Evolutionary conservation across 2,329 filamentous ascomycete genomes (phyloP).

Genomic region (Sarocladium brachiariae): DNA sequence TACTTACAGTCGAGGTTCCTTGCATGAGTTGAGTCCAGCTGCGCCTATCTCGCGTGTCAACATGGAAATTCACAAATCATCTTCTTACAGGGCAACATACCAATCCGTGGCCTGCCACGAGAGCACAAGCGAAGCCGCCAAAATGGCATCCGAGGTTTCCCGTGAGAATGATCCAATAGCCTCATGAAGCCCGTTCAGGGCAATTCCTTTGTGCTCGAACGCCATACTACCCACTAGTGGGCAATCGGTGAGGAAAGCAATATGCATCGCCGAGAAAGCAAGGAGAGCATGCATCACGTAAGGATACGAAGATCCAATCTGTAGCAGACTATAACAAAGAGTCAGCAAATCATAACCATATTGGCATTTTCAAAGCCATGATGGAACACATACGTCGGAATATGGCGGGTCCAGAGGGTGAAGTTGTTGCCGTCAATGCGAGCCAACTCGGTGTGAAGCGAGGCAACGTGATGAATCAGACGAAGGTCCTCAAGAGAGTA

Average conservation of each 20-base stretch:
- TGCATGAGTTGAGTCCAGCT: conserved; percentile 91
- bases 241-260: conserved; percentile 83
- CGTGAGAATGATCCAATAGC: conserved; percentile 80
- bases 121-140: conserved; percentile 84
- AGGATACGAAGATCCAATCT: conserved; percentile 70
- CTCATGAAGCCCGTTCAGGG: conserved; percentile 80
- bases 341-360: not conserved
- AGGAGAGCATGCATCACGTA: conserved; percentile 94
- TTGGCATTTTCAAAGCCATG: not conserved
- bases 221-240: conserved; percentile 80
- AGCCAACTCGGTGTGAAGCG: conserved; percentile 76
- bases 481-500: conserved; percentile 75
- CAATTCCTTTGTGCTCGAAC: conserved; percentile 80
- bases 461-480: conserved; percentile 84
- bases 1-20: conserved; percentile 76
- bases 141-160: conserved; percentile 81
- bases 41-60: conserved; percentile 48
- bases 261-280: conserved; percentile 89
- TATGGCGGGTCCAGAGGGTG: conserved; percentile 87
- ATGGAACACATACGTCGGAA: conserved; percentile 67
- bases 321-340: conserved; percentile 39
- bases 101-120: conserved; percentile 97
- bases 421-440: conserved; percentile 72
- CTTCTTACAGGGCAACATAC: conserved; percentile 36
- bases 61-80: not conserved